Conservation (phyloP, 2,329 filamentous ascomycete genomes). For the Xylariaceae sp. region DNA sequence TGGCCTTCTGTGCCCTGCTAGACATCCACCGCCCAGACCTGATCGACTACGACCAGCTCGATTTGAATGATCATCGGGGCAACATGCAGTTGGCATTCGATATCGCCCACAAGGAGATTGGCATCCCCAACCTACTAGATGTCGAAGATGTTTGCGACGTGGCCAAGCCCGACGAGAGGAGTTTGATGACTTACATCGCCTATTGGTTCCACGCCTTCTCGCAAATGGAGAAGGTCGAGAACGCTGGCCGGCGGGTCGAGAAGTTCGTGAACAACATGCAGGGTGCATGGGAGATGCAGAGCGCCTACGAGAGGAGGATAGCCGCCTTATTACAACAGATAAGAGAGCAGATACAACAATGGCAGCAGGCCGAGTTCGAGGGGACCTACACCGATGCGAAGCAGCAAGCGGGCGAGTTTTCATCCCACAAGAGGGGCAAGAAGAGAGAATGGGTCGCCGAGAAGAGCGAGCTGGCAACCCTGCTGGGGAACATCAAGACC, state of each 20-base stretch:
- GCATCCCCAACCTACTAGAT: constrained; percentile 89
- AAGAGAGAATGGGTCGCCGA: constrained; percentile 97
- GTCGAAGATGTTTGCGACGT: constrained; percentile 98
- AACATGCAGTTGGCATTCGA: constrained; percentile 99
- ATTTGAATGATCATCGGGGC: constrained; percentile 87
- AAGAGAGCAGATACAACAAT: constrained; percentile 61
- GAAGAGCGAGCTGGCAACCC: constrained; percentile 87
- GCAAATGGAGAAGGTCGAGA: constrained; percentile 97
- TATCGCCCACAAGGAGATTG: constrained; percentile 91
- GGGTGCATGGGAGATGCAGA: constrained; percentile 99
- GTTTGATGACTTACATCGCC: constrained; percentile 98
- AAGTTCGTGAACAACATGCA: constrained; percentile 99
- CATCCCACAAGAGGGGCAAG: constrained; percentile 79
- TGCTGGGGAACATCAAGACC: constrained; percentile 97
- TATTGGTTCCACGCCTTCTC: constrained; percentile 99
- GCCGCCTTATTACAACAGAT: constrained; percentile 71
- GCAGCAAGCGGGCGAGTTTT: constrained; percentile 72
- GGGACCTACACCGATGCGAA: constrained; percentile 93
- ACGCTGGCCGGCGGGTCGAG: constrained; percentile 89
- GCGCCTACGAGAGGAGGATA: constrained; percentile 88
- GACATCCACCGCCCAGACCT: constrained; percentile 96
- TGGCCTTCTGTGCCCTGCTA: constrained; percentile 91
- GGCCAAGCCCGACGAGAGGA: constrained; percentile 88
- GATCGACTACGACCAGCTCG: constrained; percentile 91
- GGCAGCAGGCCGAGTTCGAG: constrained; percentile 76